Base-by-base conservation (phyloP, 331 rosid genomes). In the Pyracantha coccinea region DNA sequence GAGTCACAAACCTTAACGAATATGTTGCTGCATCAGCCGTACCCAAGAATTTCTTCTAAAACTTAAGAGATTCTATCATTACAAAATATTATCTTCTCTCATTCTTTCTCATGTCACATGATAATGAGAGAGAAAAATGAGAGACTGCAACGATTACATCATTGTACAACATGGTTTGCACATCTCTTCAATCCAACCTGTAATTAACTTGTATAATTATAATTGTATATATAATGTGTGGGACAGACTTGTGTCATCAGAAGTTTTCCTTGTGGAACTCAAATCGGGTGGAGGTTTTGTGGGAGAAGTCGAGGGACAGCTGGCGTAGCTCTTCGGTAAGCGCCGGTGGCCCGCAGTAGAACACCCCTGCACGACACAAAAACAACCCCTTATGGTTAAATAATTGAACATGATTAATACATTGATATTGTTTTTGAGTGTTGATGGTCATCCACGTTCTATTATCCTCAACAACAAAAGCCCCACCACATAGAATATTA, bases 201-300 rank as follows among this genome's bases (percentile, higher is more conserved):
- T 41, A 41, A 41, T 41, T 41, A 41, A 41, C 50, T 41, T 41
- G 50, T 41, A 41, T 41, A 41, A 41, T 41, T 38, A 38, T 38
- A 38, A 9, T 38, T 38, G 9, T 41, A 41, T 41, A 11, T 41
- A 41, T 41, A 41, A 41, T 41, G 2, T 41, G 50, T 1, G 16
- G 45, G 45, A 38, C 45, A 38, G 45, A 27, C 8, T 59, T 35
- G 68, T 58, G 76, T 38, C 25, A 38, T 73, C 77, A 73, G 68
- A 73, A 73, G 23, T 73, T 73, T 25, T 73, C 77, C 25, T 59
- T 72, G 21, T 73, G 77, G 58, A 73, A 73, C 23, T 73, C 58
- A 41, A 73, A 73, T 73, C 45, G 44, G 68, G 68, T 73, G 77
- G 58, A 15, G 77, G 77, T 73, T 52, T 59, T 73, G 77, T 73